Evolutionary conservation across 768 basidiomycete genomes (phyloP).

Genomic region (Pleurotus platypus): DNA sequence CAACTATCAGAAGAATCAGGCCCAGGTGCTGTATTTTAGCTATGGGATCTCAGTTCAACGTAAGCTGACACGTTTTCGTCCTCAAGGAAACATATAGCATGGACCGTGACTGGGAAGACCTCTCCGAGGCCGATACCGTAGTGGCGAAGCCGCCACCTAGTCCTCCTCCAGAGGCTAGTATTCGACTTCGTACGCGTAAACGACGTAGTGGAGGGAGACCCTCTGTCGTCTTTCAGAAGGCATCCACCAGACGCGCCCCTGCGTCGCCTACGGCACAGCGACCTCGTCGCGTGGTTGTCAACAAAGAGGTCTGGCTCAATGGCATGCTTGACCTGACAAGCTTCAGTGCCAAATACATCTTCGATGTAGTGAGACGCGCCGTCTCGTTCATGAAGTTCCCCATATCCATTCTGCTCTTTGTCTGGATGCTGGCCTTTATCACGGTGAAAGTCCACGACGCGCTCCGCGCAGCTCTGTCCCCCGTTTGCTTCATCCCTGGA

Average conservation of each 20-base stretch:
- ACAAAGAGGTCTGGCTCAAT: conserved; percentile 22
- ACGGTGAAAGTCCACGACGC: conserved; percentile 35
- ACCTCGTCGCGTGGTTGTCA: conserved; percentile 14
- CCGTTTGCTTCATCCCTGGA: conserved; percentile 61
- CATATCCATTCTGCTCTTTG: conserved; percentile 47
- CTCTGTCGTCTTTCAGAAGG: not conserved
- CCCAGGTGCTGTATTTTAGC: no score
- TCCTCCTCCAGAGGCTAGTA: not conserved
- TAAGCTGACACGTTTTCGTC: no score
- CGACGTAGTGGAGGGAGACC: not conserved
- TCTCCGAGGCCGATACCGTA: not conserved
- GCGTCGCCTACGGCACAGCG: conserved; percentile 8
- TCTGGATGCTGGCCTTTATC: conserved; percentile 48
- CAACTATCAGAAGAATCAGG: no score
- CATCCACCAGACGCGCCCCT: not conserved
- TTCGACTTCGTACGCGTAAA: not conserved
- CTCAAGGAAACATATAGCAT: no score
- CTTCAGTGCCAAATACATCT: conserved; percentile 34
- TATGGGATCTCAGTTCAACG: no score
- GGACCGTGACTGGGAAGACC: not conserved
- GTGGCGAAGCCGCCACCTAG: not conserved
- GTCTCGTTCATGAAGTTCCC: conserved; percentile 52
- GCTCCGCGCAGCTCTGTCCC: conserved; percentile 46
- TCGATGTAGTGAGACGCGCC: conserved; percentile 45
- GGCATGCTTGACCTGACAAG: conserved; percentile 24